Conservation (phyloP, 1,284 basidiomycete species). For the Ustilago xerochloae region DNA sequence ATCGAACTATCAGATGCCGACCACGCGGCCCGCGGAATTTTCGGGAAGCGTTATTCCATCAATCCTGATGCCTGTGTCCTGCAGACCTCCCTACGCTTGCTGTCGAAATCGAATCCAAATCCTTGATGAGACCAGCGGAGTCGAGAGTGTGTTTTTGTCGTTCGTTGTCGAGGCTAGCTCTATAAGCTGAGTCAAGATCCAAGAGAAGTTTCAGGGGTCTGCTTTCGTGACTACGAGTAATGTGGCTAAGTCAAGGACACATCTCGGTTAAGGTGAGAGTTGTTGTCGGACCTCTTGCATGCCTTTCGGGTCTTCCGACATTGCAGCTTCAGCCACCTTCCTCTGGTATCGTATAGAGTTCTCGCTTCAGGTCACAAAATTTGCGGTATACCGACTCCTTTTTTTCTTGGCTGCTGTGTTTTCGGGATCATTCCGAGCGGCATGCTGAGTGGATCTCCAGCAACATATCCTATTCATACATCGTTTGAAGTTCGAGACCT, state of each 20-base stretch:
- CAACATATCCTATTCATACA: no score
- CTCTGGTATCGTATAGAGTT: not conserved
- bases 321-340: not conserved
- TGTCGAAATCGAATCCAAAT: not conserved
- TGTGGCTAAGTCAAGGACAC: not conserved
- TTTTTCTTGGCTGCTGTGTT: no score
- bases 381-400: not conserved
- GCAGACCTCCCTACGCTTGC: not conserved
- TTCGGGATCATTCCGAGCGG: conserved; percentile 11
- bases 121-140: no score
- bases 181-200: not conserved
- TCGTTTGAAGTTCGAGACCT: conserved; percentile 5
- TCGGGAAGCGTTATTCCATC: not conserved
- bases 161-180: no score
- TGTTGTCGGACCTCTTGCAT: not conserved
- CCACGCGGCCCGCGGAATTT: not conserved
- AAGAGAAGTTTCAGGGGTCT: not conserved
- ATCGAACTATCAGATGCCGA: not conserved
- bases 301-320: no score
- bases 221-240: not conserved
- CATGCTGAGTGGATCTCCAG: conserved; percentile 1
- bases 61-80: not conserved
- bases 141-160: no score
- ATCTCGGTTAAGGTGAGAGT: not conserved
- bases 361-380: no score